Conservation (phyloP, 345 rosid species). For the Raphanus sativus region DNA sequence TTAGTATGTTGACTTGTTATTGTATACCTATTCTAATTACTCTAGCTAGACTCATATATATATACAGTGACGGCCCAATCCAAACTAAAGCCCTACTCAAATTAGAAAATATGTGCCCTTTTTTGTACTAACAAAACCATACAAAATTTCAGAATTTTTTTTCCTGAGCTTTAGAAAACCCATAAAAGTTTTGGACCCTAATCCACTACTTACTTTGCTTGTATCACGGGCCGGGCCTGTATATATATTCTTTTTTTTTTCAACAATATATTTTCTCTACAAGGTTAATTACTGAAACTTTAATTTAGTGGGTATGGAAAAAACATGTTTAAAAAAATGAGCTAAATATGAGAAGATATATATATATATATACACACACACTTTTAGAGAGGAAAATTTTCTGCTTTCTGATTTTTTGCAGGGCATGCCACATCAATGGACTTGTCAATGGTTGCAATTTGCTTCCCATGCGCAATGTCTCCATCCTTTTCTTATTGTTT, state of each 20-base stretch:
- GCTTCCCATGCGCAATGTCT: slow-evolving; percentile 33
- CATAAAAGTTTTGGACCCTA: too few relatives aligned
- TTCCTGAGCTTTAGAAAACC: too few relatives aligned
- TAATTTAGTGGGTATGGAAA: neutral
- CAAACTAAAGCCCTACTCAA: too few relatives aligned
- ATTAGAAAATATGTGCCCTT: too few relatives aligned
- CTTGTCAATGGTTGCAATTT: slow-evolving; percentile 54
- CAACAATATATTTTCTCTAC: too few relatives aligned
- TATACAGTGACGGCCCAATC: too few relatives aligned
- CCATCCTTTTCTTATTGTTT: slow-evolving; percentile 25
- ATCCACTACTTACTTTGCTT: too few relatives aligned
- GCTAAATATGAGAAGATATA: neutral
- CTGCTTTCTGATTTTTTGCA: slow-evolving; percentile 14
- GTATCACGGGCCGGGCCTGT: too few relatives aligned
- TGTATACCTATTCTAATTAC: neutral
- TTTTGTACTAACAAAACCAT: too few relatives aligned
- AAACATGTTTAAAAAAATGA: neutral
- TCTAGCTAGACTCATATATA: neutral
- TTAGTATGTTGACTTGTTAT: neutral
- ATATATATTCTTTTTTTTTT: too few relatives aligned
- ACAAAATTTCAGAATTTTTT: too few relatives aligned
- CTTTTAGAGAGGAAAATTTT: slow-evolving; percentile 22
- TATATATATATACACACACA: neutral
- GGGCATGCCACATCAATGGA: slow-evolving; percentile 35
- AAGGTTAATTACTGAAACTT: neutral